These are phyloP conservation scores for Phytophthora europaea DNA, from an alignment of 352 stramenopile species.

Conservation along the genomic window DNA sequence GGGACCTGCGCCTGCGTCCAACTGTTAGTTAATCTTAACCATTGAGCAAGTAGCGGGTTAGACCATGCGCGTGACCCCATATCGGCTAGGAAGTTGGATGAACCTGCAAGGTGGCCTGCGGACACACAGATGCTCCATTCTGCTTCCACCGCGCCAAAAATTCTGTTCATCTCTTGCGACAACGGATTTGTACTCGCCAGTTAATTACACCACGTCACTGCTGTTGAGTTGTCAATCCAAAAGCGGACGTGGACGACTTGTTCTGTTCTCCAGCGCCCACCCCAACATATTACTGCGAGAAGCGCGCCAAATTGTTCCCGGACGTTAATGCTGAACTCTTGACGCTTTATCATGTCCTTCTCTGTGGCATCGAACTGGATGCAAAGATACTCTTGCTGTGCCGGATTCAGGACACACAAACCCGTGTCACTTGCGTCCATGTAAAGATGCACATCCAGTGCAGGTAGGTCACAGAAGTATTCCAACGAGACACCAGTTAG, in stretches of 20 bases:
- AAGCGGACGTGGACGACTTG: neutral
- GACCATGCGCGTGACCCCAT: slow-evolving; percentile 9
- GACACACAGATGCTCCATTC: neutral
- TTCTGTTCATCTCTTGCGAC: neutral
- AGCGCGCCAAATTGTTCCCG: slow-evolving; percentile 20
- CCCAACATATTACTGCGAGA: slow-evolving; percentile 2
- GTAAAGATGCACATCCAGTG: slow-evolving; percentile 11
- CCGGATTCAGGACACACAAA: slow-evolving; percentile 27
- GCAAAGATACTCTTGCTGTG: slow-evolving; percentile 1
- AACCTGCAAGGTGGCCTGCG: neutral
- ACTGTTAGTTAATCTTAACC: neutral
- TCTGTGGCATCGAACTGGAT: slow-evolving; percentile 27
- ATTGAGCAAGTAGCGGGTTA: neutral
- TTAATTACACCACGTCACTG: slow-evolving; percentile 5
- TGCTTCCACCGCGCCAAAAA: neutral
- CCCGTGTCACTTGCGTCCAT: slow-evolving; percentile 29
- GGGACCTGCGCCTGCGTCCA: slow-evolving; percentile 6
- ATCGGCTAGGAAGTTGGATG: slow-evolving; percentile 2
- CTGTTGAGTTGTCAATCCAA: slow-evolving; percentile 13
- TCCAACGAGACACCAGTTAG: neutral
- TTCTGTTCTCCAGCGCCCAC: neutral
- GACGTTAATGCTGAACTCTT: slow-evolving; percentile 24
- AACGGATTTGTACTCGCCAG: neutral
- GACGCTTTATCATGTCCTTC: neutral
- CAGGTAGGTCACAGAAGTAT: neutral